Conservation (phyloP, 495 filamentous ascomycete genomes). For the Daldinia caldariorum region DNA sequence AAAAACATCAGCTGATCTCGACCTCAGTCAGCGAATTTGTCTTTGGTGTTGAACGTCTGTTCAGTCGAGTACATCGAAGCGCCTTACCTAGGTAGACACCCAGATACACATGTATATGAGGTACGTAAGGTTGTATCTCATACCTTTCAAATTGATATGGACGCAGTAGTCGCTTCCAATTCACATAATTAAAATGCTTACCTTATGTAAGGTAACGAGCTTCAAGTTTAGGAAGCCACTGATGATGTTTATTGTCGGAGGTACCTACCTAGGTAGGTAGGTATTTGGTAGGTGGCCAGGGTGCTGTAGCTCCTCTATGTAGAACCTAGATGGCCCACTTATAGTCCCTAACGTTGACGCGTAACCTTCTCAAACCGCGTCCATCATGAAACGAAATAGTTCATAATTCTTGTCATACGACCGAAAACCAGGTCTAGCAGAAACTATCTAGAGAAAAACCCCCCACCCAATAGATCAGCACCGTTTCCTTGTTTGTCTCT, state of each 20-base stretch:
- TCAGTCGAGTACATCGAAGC: background rate
- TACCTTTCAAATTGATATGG: no score
- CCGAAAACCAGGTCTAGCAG: constrained; percentile 1
- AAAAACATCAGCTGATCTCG: constrained; percentile 27
- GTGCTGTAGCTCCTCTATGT: background rate
- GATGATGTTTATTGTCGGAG: background rate
- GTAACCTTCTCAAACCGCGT: constrained; percentile 9
- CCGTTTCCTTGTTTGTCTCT: constrained; percentile 5
- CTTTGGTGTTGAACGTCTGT: background rate
- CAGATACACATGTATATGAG: no score
- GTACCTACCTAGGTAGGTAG: no score
- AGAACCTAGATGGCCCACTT: background rate
- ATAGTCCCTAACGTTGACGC: background rate
- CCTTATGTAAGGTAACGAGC: no score
- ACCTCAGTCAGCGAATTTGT: constrained; percentile 19
- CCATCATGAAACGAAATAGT: constrained; percentile 19
- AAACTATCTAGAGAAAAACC: constrained; percentile 1
- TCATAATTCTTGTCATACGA: constrained; percentile 16
- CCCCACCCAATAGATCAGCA: constrained; percentile 1
- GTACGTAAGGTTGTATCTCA: no score
- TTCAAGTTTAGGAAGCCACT: background rate
- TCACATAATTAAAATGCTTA: no score
- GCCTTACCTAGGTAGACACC: no score
- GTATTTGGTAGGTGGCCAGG: no score
- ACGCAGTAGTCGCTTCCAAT: no score